phyloP scores from a whole-genome alignment of 2,329 filamentous ascomycete genomes.

The Podosphaera xanthii region DNA sequence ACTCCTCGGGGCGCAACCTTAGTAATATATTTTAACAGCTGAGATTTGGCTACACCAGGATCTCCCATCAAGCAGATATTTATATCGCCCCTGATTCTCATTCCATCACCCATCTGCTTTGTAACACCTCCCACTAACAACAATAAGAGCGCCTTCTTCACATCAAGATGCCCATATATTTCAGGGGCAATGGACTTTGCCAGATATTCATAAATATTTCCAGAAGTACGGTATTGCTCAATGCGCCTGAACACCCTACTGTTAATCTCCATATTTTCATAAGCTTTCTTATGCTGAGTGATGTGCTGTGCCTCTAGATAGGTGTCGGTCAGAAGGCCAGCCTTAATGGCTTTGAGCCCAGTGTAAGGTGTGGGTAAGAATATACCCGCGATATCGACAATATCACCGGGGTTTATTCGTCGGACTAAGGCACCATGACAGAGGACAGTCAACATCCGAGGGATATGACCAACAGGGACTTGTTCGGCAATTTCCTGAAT shows the following conservation, averaged over 20 bases:
- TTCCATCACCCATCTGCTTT: constrained; percentile 92
- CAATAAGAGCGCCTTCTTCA: constrained; percentile 92
- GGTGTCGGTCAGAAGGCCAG: constrained; percentile 88
- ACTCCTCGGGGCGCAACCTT: constrained; percentile 84
- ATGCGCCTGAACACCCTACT: constrained; percentile 61
- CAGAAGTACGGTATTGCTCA: constrained; percentile 60
- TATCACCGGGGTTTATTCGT: constrained; percentile 77
- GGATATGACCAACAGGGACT: constrained; percentile 93
- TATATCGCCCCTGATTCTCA: constrained; percentile 97
- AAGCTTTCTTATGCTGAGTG: constrained; percentile 92
- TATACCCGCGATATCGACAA: constrained; percentile 82
- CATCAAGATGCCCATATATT: constrained; percentile 88
- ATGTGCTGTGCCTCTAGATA: constrained; percentile 90
- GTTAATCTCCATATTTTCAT: constrained; percentile 76
- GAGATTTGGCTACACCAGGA: constrained; percentile 96
- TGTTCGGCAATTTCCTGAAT: constrained; percentile 99
- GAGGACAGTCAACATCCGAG: constrained; percentile 68
- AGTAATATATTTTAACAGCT: constrained; percentile 92
- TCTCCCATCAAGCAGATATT: constrained; percentile 99
- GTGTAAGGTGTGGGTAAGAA: constrained; percentile 96
- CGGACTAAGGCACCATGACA: constrained; percentile 74
- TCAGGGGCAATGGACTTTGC: constrained; percentile 92
- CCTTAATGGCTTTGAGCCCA: constrained; percentile 93
- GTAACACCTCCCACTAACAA: constrained; percentile 88
- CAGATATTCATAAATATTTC: constrained; percentile 86